Conservation (phyloP, 768 basidiomycete species). For the Sistotremastrum suecicum region DNA sequence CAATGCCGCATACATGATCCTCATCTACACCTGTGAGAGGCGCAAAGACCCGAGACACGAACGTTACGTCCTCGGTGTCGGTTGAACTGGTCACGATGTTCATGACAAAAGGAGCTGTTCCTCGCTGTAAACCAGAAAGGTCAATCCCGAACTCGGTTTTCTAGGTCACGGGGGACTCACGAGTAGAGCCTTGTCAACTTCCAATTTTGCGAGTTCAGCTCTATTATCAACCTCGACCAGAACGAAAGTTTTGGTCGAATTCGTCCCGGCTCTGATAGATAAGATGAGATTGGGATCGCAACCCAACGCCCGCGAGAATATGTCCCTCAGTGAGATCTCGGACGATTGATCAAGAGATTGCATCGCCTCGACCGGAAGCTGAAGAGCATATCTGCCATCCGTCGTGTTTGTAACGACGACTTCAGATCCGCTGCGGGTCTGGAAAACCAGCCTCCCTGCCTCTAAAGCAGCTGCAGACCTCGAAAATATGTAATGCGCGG, state of each 20-base stretch:
- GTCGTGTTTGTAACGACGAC: too few species aligned
- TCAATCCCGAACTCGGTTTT: too few species aligned
- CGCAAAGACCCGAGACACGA: slow-evolving; percentile 39
- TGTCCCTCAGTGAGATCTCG: too few species aligned
- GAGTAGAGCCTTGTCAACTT: not conserved
- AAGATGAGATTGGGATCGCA: not conserved
- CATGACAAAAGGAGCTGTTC: slow-evolving; percentile 1
- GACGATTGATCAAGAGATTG: too few species aligned
- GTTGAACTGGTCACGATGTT: slow-evolving; percentile 28
- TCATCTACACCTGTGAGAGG: slow-evolving; percentile 22
- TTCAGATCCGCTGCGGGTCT: too few species aligned
- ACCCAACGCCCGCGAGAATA: not conserved
- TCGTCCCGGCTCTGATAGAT: not conserved
- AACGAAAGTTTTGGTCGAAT: not conserved
- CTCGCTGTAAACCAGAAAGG: too few species aligned
- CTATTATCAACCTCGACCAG: not conserved
- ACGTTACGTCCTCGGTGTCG: slow-evolving; percentile 19
- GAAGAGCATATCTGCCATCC: too few species aligned
- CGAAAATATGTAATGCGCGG: slow-evolving; percentile 14
- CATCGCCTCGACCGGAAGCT: too few species aligned
- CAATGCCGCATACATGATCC: slow-evolving; percentile 41
- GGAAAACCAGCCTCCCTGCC: too few species aligned
- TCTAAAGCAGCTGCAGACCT: too few species aligned
- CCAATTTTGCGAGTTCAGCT: not conserved
- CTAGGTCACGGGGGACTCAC: not conserved